These are phyloP conservation scores for Aspergillus phoenicis DNA, from an alignment of 2,329 filamentous ascomycete genomes.

Conservation along the genomic window DNA sequence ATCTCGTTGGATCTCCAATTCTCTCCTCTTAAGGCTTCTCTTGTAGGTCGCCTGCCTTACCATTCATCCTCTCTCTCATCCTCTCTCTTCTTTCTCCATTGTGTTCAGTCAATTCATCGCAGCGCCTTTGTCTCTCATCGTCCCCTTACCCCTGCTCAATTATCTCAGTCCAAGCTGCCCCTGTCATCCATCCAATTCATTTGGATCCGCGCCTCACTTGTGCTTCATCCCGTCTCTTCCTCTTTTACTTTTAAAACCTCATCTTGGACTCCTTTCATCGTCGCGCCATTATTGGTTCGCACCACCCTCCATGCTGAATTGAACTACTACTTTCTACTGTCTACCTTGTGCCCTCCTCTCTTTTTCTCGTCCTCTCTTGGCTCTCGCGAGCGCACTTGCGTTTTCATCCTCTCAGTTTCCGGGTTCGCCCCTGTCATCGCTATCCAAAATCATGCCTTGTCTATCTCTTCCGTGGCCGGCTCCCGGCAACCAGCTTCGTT, in stretches of 20 bases:
- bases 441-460: slow-evolving; percentile 16
- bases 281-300: slow-evolving; percentile 24
- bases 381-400: slow-evolving; percentile 20
- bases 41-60: slow-evolving; percentile 47
- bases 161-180: slow-evolving; percentile 19
- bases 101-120: slow-evolving; percentile 17
- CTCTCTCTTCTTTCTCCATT: slow-evolving; percentile 13
- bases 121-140: slow-evolving; percentile 22
- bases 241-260: slow-evolving; percentile 18
- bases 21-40: slow-evolving; percentile 39
- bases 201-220: slow-evolving; percentile 12
- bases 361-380: slow-evolving; percentile 19
- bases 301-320: slow-evolving; percentile 16
- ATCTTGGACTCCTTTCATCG: slow-evolving; percentile 21
- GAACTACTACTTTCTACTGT: slow-evolving; percentile 9
- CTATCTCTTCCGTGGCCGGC: slow-evolving; percentile 21
- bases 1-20: slow-evolving; percentile 20
- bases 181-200: slow-evolving; percentile 17
- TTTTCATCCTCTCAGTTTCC: slow-evolving; percentile 23
- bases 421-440: slow-evolving; percentile 17
- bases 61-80: slow-evolving; percentile 20
- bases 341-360: slow-evolving; percentile 10
- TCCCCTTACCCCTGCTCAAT: slow-evolving; percentile 21
- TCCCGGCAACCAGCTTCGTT: slow-evolving; percentile 22
- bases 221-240: slow-evolving; percentile 13